Base-by-base conservation (phyloP, 2,329 filamentous ascomycete species). In the Diaporthe sp. region DNA sequence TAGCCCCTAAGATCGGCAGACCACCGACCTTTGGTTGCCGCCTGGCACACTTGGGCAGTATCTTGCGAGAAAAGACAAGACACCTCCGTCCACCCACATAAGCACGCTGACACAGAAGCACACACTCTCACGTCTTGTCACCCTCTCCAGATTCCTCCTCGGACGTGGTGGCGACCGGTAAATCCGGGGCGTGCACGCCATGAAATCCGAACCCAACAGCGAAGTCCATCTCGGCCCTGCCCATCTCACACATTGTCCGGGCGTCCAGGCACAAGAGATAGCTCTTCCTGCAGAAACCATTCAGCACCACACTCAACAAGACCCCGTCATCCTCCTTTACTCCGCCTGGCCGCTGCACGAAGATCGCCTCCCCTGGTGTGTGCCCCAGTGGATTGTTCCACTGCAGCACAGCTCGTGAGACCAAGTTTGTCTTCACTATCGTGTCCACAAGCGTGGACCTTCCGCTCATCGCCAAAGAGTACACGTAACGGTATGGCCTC, bases 321-420 rank as follows among this genome's bases (percentile, higher is more conserved):
- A 79, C 79, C 1, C 82, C 84, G 17, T 84, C 82, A 15, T 80
- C 81, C 10, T 82, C 81, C 10, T 79, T 77, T 5, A 77, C 79
- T 0, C 85, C 82, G 8, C 80, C 83, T 0, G 89, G 89, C 44
- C 87, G 83, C 1, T 88, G 84, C 1, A 95, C 86, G 77, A 94
- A 95, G 44, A 95, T 91, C 0, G 92, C 87, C 82, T 95, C 93
- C 2, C 93, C 90, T 0, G 93, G 93, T 0, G 91, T 92, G 79
- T 94, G 92, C 0, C 89, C 91, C 1, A 84, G 81, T 0, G 86
- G 85, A 0, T 86, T 86, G 15, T 88, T 86, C 93, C 93, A 95
- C 76, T 89, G 85, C 4, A 88, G 76, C 0, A 86, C 85, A 39
- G 87, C 85, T 15, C 88, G 84, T 0, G 89, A 92, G 13, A 84